phyloP scores from a whole-genome alignment of 139 green algal genomes.

The Ettlia oleoabundans region DNA sequence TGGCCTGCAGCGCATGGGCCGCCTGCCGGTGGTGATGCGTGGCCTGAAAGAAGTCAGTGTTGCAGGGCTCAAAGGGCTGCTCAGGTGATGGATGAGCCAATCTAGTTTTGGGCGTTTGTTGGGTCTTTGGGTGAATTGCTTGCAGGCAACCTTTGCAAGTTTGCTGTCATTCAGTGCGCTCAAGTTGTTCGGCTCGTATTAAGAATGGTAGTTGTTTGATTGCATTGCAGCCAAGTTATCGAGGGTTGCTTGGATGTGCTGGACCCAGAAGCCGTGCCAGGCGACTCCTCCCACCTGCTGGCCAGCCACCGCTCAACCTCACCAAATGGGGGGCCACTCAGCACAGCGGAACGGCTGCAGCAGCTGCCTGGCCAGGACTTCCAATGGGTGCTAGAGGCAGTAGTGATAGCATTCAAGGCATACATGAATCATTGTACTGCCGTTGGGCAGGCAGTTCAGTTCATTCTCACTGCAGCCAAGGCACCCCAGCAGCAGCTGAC shows the following conservation, averaged over 20 bases:
- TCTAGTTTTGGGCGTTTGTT: too few species aligned
- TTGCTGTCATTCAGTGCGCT: too few species aligned
- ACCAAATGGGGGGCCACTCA: neutral
- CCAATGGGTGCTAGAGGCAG: constrained; percentile 64
- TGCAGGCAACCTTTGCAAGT: too few species aligned
- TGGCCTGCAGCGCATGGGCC: constrained; percentile 69
- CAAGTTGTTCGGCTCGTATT: too few species aligned
- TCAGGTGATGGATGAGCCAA: too few species aligned
- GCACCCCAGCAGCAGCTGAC: constrained; percentile 6
- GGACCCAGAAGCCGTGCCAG: neutral
- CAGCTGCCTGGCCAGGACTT: constrained; percentile 59
- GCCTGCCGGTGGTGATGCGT: constrained; percentile 49
- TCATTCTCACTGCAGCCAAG: constrained; percentile 36
- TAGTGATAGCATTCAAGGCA: constrained; percentile 47
- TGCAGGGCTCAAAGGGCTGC: neutral
- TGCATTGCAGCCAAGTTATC: constrained; percentile 52
- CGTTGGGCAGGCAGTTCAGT: constrained; percentile 19
- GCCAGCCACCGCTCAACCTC: neutral
- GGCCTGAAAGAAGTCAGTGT: constrained; percentile 58
- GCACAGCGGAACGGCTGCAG: constrained; percentile 19
- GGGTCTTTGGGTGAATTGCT: too few species aligned
- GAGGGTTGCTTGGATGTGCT: constrained; percentile 64
- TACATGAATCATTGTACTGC: constrained; percentile 48
- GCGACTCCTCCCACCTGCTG: constrained; percentile 22
- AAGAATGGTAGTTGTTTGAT: too few species aligned